These are phyloP conservation scores for Haplosporangium sp. DNA, from an alignment of 371 early-diverging fungal genomes.

Conservation along the genomic window DNA sequence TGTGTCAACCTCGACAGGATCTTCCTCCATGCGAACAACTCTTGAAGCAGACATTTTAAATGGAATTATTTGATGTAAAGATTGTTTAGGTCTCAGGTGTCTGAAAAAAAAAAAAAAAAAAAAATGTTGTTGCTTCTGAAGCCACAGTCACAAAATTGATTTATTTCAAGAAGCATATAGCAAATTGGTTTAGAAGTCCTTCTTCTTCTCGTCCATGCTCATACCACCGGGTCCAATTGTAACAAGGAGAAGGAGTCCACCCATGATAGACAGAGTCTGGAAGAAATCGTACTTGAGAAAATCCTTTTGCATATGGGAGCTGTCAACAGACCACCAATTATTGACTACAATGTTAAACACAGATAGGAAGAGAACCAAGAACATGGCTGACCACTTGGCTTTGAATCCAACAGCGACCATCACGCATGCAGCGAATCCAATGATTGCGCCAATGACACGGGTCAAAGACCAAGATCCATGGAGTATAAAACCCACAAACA, in stretches of 20 bases:
- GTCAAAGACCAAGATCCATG: conserved; percentile 83
- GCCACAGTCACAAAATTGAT: background rate
- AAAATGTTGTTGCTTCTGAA: conserved; percentile 6
- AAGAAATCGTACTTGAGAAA: conserved; percentile 98
- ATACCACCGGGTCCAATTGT: conserved; percentile 93
- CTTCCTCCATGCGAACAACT: conserved; percentile 37
- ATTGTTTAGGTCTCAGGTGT: background rate
- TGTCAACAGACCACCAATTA: conserved; percentile 96
- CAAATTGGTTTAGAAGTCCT: conserved; percentile 73
- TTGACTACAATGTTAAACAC: conserved; percentile 92
- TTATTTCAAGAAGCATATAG: background rate
- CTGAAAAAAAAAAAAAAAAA: conserved; percentile 2
- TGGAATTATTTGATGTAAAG: background rate
- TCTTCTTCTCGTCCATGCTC: conserved; percentile 97
- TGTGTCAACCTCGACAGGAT: conserved; percentile 47
- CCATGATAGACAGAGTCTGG: conserved; percentile 96
- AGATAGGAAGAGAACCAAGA: conserved; percentile 88
- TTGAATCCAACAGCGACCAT: conserved; percentile 98
- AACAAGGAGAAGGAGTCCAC: conserved; percentile 92
- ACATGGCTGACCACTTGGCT: conserved; percentile 94
- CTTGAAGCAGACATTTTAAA: conserved; percentile 26
- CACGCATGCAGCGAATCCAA: conserved; percentile 88
- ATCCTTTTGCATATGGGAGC: conserved; percentile 83
- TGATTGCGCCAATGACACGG: conserved; percentile 76
- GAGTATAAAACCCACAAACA: conserved; percentile 91